Evolutionary conservation across 2,329 filamentous ascomycete genomes (phyloP).

Genomic region (Xylaria sp.): DNA sequence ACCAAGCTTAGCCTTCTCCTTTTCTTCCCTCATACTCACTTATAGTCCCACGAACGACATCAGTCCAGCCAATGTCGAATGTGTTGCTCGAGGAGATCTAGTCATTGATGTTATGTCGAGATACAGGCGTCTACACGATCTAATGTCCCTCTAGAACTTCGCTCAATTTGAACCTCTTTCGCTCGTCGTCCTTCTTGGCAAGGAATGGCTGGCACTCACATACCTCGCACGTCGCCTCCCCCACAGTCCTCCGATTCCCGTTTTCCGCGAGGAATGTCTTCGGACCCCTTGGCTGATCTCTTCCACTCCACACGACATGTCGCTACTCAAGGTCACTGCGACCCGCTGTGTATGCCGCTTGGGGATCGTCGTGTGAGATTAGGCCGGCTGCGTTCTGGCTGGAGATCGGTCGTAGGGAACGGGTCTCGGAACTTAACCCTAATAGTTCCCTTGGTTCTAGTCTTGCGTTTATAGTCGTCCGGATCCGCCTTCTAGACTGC

Average conservation of each 20-base stretch:
- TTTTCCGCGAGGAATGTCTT: conserved; percentile 77
- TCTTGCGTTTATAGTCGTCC: conserved; percentile 78
- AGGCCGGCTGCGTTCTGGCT: conserved; percentile 56
- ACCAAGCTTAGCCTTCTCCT: conserved; percentile 35
- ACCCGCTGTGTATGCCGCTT: conserved; percentile 61
- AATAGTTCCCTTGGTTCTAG: conserved; percentile 78
- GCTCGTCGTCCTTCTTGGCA: conserved; percentile 47
- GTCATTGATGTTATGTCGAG: conserved; percentile 47
- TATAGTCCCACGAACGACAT: conserved; percentile 41
- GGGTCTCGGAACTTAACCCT: conserved; percentile 95
- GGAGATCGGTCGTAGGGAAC: conserved; percentile 61
- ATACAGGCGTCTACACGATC: conserved; percentile 47
- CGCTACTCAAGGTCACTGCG: conserved; percentile 71
- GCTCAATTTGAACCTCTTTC: conserved; percentile 59
- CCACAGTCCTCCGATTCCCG: conserved; percentile 80
- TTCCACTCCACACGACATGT: conserved; percentile 58
- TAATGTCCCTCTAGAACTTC: conserved; percentile 37
- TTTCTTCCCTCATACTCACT: conserved; percentile 20
- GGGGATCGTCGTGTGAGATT: conserved; percentile 56
- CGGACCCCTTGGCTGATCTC: conserved; percentile 56
- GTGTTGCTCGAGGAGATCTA: conserved; percentile 47
- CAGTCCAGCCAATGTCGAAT: conserved; percentile 39
- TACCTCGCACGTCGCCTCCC: conserved; percentile 77
- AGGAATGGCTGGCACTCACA: conserved; percentile 50
- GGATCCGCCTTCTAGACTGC: conserved; percentile 73